A percentile compares a stretch with the other conserved stretches of the same genome.
Conservation (phyloP, 2,329 filamentous ascomycete genomes). For the Cladosporium sp. region DNA sequence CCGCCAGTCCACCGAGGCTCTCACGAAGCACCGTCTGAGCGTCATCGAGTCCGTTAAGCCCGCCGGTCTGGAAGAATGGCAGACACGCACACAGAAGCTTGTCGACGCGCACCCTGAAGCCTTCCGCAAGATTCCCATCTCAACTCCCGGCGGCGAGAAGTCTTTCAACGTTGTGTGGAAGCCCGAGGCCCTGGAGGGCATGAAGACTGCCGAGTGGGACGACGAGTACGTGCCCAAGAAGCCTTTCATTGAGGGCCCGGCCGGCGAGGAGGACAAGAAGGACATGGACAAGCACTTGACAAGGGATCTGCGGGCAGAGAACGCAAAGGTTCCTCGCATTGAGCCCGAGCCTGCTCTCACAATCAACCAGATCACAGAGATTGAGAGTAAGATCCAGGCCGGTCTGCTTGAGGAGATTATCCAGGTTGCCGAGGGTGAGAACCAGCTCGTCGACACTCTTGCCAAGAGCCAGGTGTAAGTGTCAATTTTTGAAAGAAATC, state of each 20-base stretch:
- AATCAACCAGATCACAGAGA: slow-evolving; percentile 75
- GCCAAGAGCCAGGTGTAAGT: slow-evolving; percentile 78
- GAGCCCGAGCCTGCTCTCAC: slow-evolving; percentile 68
- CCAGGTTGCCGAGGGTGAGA: slow-evolving; percentile 84
- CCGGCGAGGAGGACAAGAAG: slow-evolving; percentile 53
- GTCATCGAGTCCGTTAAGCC: slow-evolving; percentile 77
- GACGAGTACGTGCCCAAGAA: slow-evolving; percentile 20
- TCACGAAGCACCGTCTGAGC: slow-evolving; percentile 81
- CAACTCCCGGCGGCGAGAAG: slow-evolving; percentile 22
- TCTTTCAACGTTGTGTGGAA: slow-evolving; percentile 42
- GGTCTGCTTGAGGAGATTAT: slow-evolving; percentile 98
- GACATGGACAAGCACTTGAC: slow-evolving; percentile 55
- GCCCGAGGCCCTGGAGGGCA: slow-evolving; percentile 50
- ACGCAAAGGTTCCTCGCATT: slow-evolving; percentile 34
- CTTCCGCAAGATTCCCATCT: slow-evolving; percentile 54
- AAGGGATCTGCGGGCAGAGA: slow-evolving; percentile 47
- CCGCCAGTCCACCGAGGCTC: slow-evolving; percentile 86
- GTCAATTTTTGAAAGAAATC: background rate
- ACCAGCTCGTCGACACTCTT: slow-evolving; percentile 76
- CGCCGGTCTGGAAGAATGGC: slow-evolving; percentile 75
- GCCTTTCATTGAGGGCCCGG: slow-evolving; percentile 23
- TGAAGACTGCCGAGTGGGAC: slow-evolving; percentile 42
- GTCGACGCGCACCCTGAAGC: slow-evolving; percentile 72
- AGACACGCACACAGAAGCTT: slow-evolving; percentile 65
- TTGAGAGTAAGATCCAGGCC: slow-evolving; percentile 85